Conservation (phyloP, 768 basidiomycete genomes). For the Collybia sp. region DNA sequence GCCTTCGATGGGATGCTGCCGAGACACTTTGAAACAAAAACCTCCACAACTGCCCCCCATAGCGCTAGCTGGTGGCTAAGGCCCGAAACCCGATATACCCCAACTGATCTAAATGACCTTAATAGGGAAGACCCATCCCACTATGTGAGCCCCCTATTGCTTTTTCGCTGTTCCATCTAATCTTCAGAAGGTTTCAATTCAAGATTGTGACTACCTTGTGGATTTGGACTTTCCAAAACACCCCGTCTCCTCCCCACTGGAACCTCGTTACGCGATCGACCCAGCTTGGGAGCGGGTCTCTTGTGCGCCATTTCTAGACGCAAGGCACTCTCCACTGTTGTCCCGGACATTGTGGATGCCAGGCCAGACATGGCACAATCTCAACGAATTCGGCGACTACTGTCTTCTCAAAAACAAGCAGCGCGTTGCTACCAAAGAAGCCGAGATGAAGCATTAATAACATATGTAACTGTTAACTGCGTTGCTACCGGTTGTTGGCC, state of each 20-base stretch:
- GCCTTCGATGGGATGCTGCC: constrained; percentile 90
- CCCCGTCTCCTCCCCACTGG: constrained; percentile 46
- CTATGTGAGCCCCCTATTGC: constrained; percentile 50
- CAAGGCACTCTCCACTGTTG: constrained; percentile 62
- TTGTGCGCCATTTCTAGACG: constrained; percentile 84
- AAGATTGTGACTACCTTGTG: constrained; percentile 84
- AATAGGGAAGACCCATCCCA: constrained; percentile 76
- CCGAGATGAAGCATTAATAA: constrained; percentile 11
- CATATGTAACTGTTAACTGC: too few species aligned
- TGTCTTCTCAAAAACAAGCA: constrained; percentile 73
- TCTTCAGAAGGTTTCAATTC: constrained; percentile 52
- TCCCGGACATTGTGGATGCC: constrained; percentile 83
- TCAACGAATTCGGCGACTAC: constrained; percentile 85
- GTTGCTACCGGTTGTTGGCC: too few species aligned
- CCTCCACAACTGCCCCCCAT: constrained; percentile 18
- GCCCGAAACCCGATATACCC: constrained; percentile 56
- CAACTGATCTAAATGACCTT: constrained; percentile 76
- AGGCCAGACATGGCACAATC: constrained; percentile 56
- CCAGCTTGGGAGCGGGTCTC: constrained; percentile 73
- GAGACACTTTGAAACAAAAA: constrained; percentile 59
- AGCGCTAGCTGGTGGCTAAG: constrained; percentile 44
- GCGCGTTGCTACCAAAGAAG: constrained; percentile 30
- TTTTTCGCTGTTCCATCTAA: constrained; percentile 2
- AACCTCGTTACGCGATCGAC: constrained; percentile 79
- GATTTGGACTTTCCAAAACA: constrained; percentile 84